Conservation (phyloP, 2,329 filamentous ascomycete genomes). For the Pezicula radicicola region DNA sequence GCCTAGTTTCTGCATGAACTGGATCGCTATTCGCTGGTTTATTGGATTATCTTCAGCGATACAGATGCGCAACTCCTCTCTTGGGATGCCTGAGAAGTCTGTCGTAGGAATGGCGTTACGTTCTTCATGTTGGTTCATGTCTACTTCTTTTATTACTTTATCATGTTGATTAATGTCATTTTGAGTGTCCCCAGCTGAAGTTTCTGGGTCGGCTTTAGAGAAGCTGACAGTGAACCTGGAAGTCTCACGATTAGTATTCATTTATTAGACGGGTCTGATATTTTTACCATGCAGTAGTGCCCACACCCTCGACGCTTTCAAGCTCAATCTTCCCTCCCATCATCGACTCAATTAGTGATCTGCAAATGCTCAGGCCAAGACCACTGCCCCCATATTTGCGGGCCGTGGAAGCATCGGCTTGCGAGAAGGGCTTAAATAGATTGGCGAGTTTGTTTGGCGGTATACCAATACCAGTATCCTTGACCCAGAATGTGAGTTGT, state of each 20-base stretch:
- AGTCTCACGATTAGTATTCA: too few species aligned
- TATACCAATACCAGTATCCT: constrained; percentile 90
- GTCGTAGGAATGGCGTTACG: constrained; percentile 45
- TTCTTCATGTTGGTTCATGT: constrained; percentile 35
- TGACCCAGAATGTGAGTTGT: constrained; percentile 78
- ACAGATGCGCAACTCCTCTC: constrained; percentile 79
- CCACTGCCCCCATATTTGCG: constrained; percentile 90
- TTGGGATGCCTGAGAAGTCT: constrained; percentile 70
- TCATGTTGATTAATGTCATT: constrained; percentile 27
- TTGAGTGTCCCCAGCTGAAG: constrained; percentile 52
- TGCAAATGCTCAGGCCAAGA: constrained; percentile 89
- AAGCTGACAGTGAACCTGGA: constrained; percentile 73
- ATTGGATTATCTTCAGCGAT: constrained; percentile 95
- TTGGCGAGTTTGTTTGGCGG: constrained; percentile 78
- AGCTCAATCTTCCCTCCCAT: constrained; percentile 84
- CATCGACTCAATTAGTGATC: constrained; percentile 88
- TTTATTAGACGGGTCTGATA: too few species aligned
- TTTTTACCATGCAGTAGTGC: constrained; percentile 58
- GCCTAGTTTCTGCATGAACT: constrained; percentile 82
- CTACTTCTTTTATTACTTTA: constrained; percentile 37
- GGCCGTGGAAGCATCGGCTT: constrained; percentile 87
- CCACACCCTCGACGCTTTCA: constrained; percentile 69
- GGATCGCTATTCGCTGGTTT: constrained; percentile 91
- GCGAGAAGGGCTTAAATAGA: constrained; percentile 88
- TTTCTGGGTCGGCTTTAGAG: constrained; percentile 69